Evolutionary conservation across 768 basidiomycete genomes (phyloP).

Genomic region (Tylopilus vinaceipallidus): DNA sequence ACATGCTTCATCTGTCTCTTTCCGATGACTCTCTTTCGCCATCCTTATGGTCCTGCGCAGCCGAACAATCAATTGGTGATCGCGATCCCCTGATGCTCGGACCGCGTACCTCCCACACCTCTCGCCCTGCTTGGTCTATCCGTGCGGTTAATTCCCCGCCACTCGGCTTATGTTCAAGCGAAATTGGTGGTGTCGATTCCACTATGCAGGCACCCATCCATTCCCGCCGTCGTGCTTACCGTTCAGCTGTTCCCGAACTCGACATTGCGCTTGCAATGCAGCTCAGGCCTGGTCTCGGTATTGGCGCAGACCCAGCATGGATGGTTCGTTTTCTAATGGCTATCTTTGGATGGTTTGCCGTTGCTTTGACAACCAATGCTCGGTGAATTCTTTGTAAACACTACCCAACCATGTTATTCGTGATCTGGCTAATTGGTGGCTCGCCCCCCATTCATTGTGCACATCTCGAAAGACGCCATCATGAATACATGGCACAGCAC

Average conservation of each 20-base stretch:
- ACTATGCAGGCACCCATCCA: slow-evolving; percentile 14
- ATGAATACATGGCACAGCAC: slow-evolving; percentile 2
- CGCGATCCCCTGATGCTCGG: slow-evolving; percentile 16
- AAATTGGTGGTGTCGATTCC: slow-evolving; percentile 1
- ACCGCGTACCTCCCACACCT: slow-evolving; percentile 4
- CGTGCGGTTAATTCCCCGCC: slow-evolving; percentile 25
- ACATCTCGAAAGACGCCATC: slow-evolving; percentile 1
- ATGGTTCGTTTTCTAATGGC: slow-evolving; percentile 78
- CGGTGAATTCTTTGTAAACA: slow-evolving; percentile 10
- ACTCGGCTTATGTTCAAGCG: slow-evolving; percentile 17
- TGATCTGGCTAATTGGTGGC: slow-evolving; percentile 1
- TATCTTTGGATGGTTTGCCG: slow-evolving; percentile 74
- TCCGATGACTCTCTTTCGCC: slow-evolving; percentile 13
- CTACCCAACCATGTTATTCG: neutral
- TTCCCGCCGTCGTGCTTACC: slow-evolving; percentile 29
- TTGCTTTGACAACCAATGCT: slow-evolving; percentile 45
- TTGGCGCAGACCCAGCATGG: slow-evolving; percentile 74
- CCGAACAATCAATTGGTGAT: slow-evolving; percentile 12
- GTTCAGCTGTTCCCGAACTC: slow-evolving; percentile 44
- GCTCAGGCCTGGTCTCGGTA: slow-evolving; percentile 66
- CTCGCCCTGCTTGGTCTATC: slow-evolving; percentile 31
- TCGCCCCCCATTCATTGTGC: neutral
- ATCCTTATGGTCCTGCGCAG: neutral
- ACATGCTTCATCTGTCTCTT: slow-evolving; percentile 5
- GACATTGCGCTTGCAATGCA: slow-evolving; percentile 80